A percentile compares a stretch with the other conserved stretches of the same genome.
phyloP scores from a whole-genome alignment of 2,329 filamentous ascomycete species.

The Sporothrix inflata region DNA sequence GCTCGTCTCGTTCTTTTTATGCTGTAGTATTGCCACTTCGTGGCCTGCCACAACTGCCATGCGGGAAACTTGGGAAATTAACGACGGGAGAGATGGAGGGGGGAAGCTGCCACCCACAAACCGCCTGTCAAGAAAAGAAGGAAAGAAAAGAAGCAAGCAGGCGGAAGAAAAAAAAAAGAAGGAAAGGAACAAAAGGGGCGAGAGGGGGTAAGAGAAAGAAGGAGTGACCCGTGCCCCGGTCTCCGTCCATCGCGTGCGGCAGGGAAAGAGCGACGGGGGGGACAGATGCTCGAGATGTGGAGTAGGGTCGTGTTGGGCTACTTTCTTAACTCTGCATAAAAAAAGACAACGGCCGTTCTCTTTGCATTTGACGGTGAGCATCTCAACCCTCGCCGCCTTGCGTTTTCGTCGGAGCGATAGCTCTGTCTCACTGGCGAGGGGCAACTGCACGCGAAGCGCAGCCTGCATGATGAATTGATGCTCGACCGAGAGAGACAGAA shows the following conservation, averaged over 20 bases:
- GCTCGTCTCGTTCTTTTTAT: neutral
- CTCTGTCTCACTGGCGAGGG: constrained; percentile 13
- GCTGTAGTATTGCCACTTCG: neutral
- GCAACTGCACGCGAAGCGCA: neutral
- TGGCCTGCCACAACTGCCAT: neutral
- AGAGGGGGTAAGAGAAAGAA: neutral
- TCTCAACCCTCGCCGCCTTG: neutral
- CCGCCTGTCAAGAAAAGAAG: neutral
- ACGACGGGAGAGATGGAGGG: neutral
- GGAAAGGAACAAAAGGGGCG: neutral
- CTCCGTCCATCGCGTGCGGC: constrained; percentile 11
- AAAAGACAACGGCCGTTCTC: neutral
- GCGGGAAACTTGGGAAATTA: constrained; percentile 14
- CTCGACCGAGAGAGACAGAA: neutral
- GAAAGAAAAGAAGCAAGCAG: neutral
- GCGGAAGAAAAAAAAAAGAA: neutral
- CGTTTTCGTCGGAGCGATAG: constrained; percentile 5
- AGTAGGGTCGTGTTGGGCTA: constrained; percentile 6
- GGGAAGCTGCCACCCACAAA: neutral
- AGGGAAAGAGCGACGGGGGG: neutral
- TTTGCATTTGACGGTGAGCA: constrained; percentile 14
- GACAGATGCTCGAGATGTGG: neutral
- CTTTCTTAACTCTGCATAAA: no score
- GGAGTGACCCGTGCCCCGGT: constrained; percentile 1
- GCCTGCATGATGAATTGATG: neutral